Evolutionary conservation across 2,329 filamentous ascomycete genomes (phyloP).

Genomic region (Westerdykella aurantiaca): DNA sequence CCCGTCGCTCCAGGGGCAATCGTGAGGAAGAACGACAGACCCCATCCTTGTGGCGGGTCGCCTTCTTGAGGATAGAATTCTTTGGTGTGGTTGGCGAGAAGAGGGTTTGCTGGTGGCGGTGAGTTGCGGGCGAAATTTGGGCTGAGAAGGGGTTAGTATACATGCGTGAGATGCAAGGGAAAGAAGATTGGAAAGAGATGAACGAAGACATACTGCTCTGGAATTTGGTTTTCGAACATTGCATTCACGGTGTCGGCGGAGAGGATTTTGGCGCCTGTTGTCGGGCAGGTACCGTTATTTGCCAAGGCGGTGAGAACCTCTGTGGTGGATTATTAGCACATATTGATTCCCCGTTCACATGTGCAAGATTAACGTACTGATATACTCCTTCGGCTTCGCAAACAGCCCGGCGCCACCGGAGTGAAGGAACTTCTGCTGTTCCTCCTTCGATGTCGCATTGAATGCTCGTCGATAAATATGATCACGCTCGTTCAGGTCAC

Average conservation of each 20-base stretch:
- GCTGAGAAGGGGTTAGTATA: slow-evolving; percentile 4
- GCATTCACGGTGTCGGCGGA: slow-evolving; percentile 52
- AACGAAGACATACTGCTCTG: slow-evolving; percentile 27
- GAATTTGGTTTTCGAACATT: slow-evolving; percentile 62
- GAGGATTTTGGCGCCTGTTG: slow-evolving; percentile 51
- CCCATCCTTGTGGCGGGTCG: slow-evolving; percentile 59
- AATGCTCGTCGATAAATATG: slow-evolving; percentile 49
- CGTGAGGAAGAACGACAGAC: slow-evolving; percentile 54
- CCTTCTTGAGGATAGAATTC: slow-evolving; percentile 47
- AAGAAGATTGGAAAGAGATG: background rate
- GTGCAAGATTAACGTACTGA: slow-evolving; percentile 38
- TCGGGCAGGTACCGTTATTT: slow-evolving; percentile 58
- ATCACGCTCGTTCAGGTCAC: slow-evolving; percentile 37
- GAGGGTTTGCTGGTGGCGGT: slow-evolving; percentile 45
- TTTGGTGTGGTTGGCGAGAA: slow-evolving; percentile 44
- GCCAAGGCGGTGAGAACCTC: slow-evolving; percentile 57
- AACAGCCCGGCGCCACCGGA: slow-evolving; percentile 59
- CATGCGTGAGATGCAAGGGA: background rate
- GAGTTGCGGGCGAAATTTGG: slow-evolving; percentile 48
- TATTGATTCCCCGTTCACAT: background rate
- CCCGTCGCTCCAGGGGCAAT: slow-evolving; percentile 46
- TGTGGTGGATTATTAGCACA: slow-evolving; percentile 16
- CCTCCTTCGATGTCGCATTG: slow-evolving; percentile 39
- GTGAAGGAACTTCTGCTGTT: slow-evolving; percentile 48
- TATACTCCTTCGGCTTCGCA: slow-evolving; percentile 55